Evolutionary conservation across 768 basidiomycete species (phyloP).

Genomic region (Mycena polygramma): DNA sequence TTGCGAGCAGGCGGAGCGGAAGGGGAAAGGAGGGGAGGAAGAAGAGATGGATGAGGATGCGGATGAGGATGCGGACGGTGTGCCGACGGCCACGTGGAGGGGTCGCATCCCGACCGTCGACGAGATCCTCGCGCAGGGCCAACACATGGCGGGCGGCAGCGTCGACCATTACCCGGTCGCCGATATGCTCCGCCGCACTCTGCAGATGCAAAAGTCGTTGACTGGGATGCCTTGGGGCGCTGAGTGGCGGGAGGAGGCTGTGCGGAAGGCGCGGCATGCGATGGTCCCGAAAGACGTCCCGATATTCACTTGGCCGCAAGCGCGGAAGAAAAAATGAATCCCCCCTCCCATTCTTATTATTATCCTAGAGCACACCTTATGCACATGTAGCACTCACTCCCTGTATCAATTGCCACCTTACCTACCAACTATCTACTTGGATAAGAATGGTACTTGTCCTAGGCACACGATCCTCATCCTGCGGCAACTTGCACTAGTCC

Average conservation of each 20-base stretch:
- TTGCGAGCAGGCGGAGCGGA: background rate
- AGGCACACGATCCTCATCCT: too few species aligned
- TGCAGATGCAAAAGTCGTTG: slow-evolving; percentile 2
- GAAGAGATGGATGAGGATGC: background rate
- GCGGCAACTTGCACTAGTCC: too few species aligned
- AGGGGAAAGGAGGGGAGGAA: background rate
- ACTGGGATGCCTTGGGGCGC: slow-evolving; percentile 15
- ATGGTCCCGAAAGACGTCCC: slow-evolving; percentile 24
- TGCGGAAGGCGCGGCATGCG: slow-evolving; percentile 11
- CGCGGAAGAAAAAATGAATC: background rate
- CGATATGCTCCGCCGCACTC: slow-evolving; percentile 18
- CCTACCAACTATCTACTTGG: too few species aligned
- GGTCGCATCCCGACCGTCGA: slow-evolving; percentile 28
- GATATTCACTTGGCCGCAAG: slow-evolving; percentile 17
- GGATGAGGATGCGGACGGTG: too few species aligned
- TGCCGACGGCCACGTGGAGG: background rate
- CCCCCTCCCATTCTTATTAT: background rate
- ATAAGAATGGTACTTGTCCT: too few species aligned
- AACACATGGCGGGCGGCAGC: background rate
- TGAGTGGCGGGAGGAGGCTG: slow-evolving; percentile 2
- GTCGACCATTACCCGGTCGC: slow-evolving; percentile 26
- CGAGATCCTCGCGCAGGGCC: slow-evolving; percentile 17
- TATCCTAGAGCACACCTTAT: background rate
- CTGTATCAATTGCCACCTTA: background rate
- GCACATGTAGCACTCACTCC: background rate